These are phyloP conservation scores for Talaromyces verruculosus DNA, from an alignment of 2,329 filamentous ascomycete species.

Conservation along the genomic window DNA sequence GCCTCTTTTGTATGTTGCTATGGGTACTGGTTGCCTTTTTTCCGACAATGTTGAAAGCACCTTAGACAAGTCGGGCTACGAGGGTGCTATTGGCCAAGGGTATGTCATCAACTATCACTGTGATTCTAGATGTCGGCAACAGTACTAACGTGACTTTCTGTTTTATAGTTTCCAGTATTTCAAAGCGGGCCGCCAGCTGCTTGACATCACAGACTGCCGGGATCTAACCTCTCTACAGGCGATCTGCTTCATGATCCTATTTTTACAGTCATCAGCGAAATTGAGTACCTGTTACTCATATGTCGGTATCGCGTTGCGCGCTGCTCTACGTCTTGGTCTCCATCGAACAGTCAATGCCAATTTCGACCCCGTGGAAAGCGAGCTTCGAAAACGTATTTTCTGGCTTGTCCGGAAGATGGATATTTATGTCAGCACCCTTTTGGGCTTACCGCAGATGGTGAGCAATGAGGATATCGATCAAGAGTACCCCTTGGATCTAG, in stretches of 20 bases:
- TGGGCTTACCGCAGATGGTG: slow-evolving; percentile 51
- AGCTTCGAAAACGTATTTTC: slow-evolving; percentile 67
- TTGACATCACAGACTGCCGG: slow-evolving; percentile 64
- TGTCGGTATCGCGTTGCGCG: slow-evolving; percentile 73
- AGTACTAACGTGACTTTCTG: slow-evolving; percentile 19
- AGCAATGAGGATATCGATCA: slow-evolving; percentile 54
- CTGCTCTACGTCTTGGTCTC: slow-evolving; percentile 73
- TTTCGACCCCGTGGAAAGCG: slow-evolving; percentile 69
- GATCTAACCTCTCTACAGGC: slow-evolving; percentile 73
- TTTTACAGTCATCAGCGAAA: slow-evolving; percentile 76
- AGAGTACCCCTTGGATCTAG: slow-evolving; percentile 47
- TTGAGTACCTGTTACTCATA: slow-evolving; percentile 78
- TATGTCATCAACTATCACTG: slow-evolving; percentile 33
- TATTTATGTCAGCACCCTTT: slow-evolving; percentile 51
- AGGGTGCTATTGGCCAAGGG: slow-evolving; percentile 57
- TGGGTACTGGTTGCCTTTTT: slow-evolving; percentile 74
- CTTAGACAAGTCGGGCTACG: slow-evolving; percentile 49
- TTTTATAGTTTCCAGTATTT: slow-evolving; percentile 69
- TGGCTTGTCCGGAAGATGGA: slow-evolving; percentile 54
- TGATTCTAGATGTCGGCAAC: background rate
- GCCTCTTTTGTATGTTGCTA: slow-evolving; percentile 68
- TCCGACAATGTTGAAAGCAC: slow-evolving; percentile 54
- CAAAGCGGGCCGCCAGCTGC: slow-evolving; percentile 62
- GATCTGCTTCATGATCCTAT: slow-evolving; percentile 76
- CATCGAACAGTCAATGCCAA: slow-evolving; percentile 70